Evolutionary conservation across 768 basidiomycete genomes (phyloP), one percentile per base, ranked within the genome.

Genomic region (Suillus sp.): DNA sequence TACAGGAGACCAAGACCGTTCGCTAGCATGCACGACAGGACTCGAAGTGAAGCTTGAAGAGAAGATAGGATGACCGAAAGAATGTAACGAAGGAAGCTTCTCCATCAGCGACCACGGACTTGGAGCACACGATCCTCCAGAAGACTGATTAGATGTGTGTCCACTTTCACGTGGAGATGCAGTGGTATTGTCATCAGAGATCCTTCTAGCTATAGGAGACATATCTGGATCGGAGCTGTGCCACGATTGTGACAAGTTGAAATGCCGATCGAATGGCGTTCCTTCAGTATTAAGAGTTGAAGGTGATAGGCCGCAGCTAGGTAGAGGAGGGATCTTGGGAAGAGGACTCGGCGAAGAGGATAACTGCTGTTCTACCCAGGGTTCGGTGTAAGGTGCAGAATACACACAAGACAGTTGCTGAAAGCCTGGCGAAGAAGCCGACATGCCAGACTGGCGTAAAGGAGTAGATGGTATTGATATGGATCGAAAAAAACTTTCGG

Each of bases 201-300:
- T 51, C 42, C 40, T 63, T 59, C 74, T 63, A 14, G 58, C 30
- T 34, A 75, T 65, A 4, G 74, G 74, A 32, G 74, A 75, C 4
- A 69, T 50, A 8, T 69, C 70, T 7, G 61, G 60, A 25, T 65
- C 57, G 55, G 40, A 30, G 43, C 18, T 51, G 61, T 37, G 65
- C 72, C 68, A 75, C 42, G 62, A 67, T 22, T 51, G 66, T 50
- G 69, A 51, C 25, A 68, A 65, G 48, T 71, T 55, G 47, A 76
- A 75, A 42, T 74, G 74, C 37, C 67, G 68, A 35, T 74, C 74
- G 18, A 75, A 75, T 9, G 74, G 72, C 1, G 74, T 71, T 32
- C 66, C 69, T 64, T 60, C 66, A 20, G 67, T 62, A 58, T 65
- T 72, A 51, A 68, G 71, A 35, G 66, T 67, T 43, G 70, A 75